Conservation (phyloP, 208 protist genomes). For the Wallacemonas rigidus region DNA sequence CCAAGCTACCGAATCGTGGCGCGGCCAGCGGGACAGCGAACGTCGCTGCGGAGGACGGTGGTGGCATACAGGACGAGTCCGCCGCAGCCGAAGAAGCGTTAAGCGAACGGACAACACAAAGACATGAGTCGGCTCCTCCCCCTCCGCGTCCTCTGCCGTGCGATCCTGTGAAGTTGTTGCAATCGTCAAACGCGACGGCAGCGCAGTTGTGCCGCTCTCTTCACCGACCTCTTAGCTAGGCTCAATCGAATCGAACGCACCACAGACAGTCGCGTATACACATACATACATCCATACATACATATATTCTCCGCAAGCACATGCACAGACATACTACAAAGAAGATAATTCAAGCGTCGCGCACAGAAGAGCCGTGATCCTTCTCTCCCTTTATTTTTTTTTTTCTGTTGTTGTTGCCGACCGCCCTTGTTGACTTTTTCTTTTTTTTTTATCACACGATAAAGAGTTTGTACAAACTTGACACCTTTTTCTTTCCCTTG, state of each 20-base stretch:
- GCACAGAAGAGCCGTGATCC: too few species aligned
- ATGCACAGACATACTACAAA: not conserved
- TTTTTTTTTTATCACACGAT: too few species aligned
- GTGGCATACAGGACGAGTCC: not conserved
- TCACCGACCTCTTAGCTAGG: slow-evolving; percentile 15
- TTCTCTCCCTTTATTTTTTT: too few species aligned
- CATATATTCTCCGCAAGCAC: too few species aligned
- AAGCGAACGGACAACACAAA: too few species aligned
- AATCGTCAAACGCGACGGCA: slow-evolving; percentile 26
- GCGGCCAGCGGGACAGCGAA: not conserved
- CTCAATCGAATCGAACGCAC: not conserved
- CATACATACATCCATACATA: too few species aligned
- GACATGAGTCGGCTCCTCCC: too few species aligned
- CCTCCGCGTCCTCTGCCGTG: not conserved
- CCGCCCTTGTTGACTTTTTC: too few species aligned
- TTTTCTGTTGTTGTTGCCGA: too few species aligned
- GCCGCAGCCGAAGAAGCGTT: not conserved
- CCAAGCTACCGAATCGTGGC: not conserved
- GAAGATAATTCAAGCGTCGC: not conserved
- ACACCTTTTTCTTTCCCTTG: too few species aligned
- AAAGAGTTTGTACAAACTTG: too few species aligned
- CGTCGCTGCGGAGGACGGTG: not conserved
- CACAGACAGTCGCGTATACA: too few species aligned
- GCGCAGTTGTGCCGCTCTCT: slow-evolving; percentile 28
- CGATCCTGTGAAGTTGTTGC: slow-evolving; percentile 31